A percentile compares a stretch with the other conserved stretches of the same genome.
These are phyloP conservation scores for Cyclotella kingstonii DNA, from an alignment of 108 stramenopile genomes.

Conservation along the genomic window DNA sequence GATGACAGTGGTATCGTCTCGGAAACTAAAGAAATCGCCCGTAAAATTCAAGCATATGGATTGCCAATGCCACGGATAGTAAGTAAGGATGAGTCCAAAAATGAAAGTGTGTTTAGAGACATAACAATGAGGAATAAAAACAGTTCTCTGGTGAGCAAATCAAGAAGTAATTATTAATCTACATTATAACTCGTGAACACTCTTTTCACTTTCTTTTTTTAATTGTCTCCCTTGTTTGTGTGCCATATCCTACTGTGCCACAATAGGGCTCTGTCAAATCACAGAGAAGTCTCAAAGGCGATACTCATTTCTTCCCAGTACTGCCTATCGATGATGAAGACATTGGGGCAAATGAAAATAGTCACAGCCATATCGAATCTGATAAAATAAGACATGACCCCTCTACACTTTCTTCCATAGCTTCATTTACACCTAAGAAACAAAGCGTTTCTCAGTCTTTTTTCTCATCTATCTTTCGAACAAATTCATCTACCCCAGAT, in stretches of 20 bases:
- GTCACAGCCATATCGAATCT: slow-evolving; percentile 3
- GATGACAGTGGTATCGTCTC: slow-evolving; percentile 12
- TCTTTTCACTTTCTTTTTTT: neutral
- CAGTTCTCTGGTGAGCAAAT: slow-evolving; percentile 1
- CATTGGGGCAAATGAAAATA: slow-evolving; percentile 1
- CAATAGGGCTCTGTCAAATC: neutral
- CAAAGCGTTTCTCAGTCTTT: neutral
- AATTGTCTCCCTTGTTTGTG: neutral
- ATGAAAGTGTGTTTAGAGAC: neutral
- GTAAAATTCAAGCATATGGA: slow-evolving; percentile 35
- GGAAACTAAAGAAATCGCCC: slow-evolving; percentile 25
- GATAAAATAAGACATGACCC: neutral
- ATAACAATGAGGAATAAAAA: too few species aligned
- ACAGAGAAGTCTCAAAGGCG: neutral
- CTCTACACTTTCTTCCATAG: neutral
- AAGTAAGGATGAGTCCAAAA: neutral
- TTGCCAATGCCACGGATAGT: slow-evolving; percentile 10
- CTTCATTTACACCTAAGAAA: neutral
- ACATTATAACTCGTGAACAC: neutral
- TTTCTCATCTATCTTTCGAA: slow-evolving; percentile 12
- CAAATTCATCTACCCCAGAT: slow-evolving; percentile 19
- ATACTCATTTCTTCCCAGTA: slow-evolving; percentile 27
- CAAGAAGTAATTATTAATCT: neutral
- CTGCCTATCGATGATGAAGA: slow-evolving; percentile 26
- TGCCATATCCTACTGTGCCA: neutral